phyloP scores from a whole-genome alignment of 441 rosid genomes.

The Populus hybrid region DNA sequence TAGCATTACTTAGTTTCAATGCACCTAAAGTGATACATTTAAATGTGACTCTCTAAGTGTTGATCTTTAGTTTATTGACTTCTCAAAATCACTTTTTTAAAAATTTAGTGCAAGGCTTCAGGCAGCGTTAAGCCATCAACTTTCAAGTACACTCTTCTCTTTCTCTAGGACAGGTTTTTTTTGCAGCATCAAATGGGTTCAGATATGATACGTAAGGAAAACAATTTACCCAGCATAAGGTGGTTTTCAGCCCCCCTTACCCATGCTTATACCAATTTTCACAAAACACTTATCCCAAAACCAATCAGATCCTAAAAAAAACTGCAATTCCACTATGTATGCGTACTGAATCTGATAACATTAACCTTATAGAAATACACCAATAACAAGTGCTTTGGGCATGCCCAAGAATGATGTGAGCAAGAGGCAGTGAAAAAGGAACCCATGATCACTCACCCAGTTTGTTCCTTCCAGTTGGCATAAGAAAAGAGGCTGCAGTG shows the following conservation, averaged over 20 bases:
- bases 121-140: not conserved
- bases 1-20: not conserved
- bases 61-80: not conserved
- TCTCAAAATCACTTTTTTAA: not conserved
- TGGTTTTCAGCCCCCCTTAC: not conserved
- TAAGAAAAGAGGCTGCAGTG: slow-evolving; percentile 62
- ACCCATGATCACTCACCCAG: slow-evolving; percentile 43
- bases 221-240: not conserved
- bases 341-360: not conserved
- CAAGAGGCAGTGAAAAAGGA: not conserved
- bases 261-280: not conserved
- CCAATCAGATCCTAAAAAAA: not conserved
- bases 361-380: not conserved
- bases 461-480: slow-evolving; percentile 71
- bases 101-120: not conserved
- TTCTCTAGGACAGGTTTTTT: not conserved
- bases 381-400: not conserved
- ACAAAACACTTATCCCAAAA: not conserved
- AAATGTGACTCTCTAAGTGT: not conserved
- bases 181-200: not conserved
- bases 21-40: not conserved
- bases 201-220: not conserved
- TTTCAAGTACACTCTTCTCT: not conserved
- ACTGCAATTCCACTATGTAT: not conserved
- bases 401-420: not conserved